Evolutionary conservation across 768 basidiomycete species (phyloP), one percentile per base, ranked within the genome.

Genomic region (Asterophora parasitica): DNA sequence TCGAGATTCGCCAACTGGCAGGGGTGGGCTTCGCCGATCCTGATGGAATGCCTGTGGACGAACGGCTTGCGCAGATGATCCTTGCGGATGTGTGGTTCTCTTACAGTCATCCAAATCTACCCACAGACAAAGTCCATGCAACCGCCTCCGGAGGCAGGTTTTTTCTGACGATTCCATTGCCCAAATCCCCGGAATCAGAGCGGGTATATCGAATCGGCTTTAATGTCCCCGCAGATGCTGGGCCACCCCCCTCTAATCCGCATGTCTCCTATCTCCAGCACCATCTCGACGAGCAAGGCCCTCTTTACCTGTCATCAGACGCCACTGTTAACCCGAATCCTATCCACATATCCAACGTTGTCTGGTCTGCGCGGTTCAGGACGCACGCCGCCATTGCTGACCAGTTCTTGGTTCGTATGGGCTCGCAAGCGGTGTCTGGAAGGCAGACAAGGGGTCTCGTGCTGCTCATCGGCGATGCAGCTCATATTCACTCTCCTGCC

Each of bases 401-500:
- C 32, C 59, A 52, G 7, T 63, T 65, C 37, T 67, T 75, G 45
- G 42, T 63, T 30, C 65, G 64, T 33, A 48, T 61, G n/a, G 41
- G 42, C 3, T 37, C 46, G 16, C 16, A 44, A 9, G 42, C 32
- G 4, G 32, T 20, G 3, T 31, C 27, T 27, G 46, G n/a, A 34
- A 37, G 39, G 17, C 38, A 34, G 3, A 40, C 41, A 20, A 43
- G 44, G 20, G 44, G 51, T 12, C 46, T 57, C 8, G 46, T 57
- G 16, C 30, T 61, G 33, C 55, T 60, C 15, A 39, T 62, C 15
- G 61, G 57, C 15, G 57, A 61, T 52, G 76, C 78, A 4, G 78
- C 78, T 27, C 75, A 70, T 51, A 71, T 79, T 38, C 79, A 78
- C 48, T 74, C 78, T 0, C 79, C 78, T 17, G 65, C 70, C 5